Base-by-base conservation (phyloP, 768 basidiomycete genomes). In the Podaxis sp. region DNA sequence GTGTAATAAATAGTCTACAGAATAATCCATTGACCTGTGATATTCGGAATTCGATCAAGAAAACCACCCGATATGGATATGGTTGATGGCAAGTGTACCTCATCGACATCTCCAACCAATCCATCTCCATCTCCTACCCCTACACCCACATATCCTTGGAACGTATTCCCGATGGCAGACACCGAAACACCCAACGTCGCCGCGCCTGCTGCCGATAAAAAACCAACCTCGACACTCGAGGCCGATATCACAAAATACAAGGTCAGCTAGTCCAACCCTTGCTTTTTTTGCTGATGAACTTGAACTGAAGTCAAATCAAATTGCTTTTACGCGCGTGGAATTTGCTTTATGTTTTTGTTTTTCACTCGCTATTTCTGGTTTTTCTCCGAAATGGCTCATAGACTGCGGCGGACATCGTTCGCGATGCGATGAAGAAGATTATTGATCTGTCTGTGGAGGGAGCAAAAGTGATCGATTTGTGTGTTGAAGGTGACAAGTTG, bases 391-490 rank as follows among this genome's bases (percentile, higher is more conserved):
- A 33, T 17, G 50, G 36, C 22, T 54, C 56, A 57, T 70, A 96
- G 91, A 82, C 87, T n/a, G 94, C 96, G 22, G 94, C 93, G 61
- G 93, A 96, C 68, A 94, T 96, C 76, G 89, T 92, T 46, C 85
- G 91, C 69, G 82, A 85, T 68, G 93, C 91, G 63, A 85, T 91
- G 72, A 92, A 92, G 78, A 90, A 90, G 79, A 82, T 98, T 69
- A 81, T 97, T 67, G 86, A 84, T 51, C 81, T 88, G 62, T 79
- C 80, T 66, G 79, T 90, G 12, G 91, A 93, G 72, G 96, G 93
- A 33, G 91, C 92, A 68, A 93, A 91, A 77, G 75, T 91, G 66
- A 81, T 96, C 77, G 94, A 97, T 78, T 85, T 98, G 56, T 97
- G 94, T 73, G 74, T 89, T 57, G 91, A 94, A 78, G 96, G 95